Percentiles rank a stretch among this genome's conserved stretches.
phyloP scores from a whole-genome alignment of 2,329 filamentous ascomycete species.

The Volutella citrinella region DNA sequence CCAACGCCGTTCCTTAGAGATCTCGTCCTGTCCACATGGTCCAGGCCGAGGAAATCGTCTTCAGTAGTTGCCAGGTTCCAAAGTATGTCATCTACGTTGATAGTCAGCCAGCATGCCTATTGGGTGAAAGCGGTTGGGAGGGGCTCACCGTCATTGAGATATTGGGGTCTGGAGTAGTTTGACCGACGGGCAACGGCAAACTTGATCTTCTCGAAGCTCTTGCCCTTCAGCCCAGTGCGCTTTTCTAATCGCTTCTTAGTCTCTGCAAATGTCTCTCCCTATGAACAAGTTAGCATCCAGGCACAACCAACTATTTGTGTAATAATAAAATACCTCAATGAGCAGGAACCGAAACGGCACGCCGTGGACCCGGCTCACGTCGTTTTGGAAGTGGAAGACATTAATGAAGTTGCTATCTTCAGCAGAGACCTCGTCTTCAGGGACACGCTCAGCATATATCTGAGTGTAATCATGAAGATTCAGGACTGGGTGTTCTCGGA shows the following conservation, averaged over 20 bases:
- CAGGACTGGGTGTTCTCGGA: slow-evolving; percentile 67
- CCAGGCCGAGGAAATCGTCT: slow-evolving; percentile 63
- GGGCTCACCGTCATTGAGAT: slow-evolving; percentile 75
- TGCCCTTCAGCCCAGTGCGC: slow-evolving; percentile 91
- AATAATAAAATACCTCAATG: slow-evolving; percentile 60
- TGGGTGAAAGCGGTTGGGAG: too few relatives aligned
- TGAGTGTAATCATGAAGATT: slow-evolving; percentile 83
- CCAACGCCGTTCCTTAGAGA: slow-evolving; percentile 56
- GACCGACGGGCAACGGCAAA: slow-evolving; percentile 78
- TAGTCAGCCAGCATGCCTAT: slow-evolving; percentile 18
- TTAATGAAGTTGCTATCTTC: slow-evolving; percentile 62
- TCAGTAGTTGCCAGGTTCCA: slow-evolving; percentile 50
- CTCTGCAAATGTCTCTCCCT: slow-evolving; percentile 84
- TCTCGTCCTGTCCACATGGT: slow-evolving; percentile 62
- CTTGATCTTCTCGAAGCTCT: slow-evolving; percentile 98
- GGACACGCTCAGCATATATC: slow-evolving; percentile 77
- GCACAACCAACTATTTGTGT: background rate
- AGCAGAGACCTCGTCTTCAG: slow-evolving; percentile 65
- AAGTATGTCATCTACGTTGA: slow-evolving; percentile 53
- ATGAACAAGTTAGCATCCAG: slow-evolving; percentile 5
- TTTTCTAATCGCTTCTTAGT: slow-evolving; percentile 94
- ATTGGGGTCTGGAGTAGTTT: slow-evolving; percentile 72
- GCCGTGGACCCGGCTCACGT: slow-evolving; percentile 78
- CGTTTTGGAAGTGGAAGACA: slow-evolving; percentile 90
- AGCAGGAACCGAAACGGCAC: slow-evolving; percentile 89